A percentile compares a stretch with the other conserved stretches of the same genome.
These are phyloP conservation scores for Candolleomyces eurysporus DNA, from an alignment of 768 basidiomycete genomes.

Conservation along the genomic window DNA sequence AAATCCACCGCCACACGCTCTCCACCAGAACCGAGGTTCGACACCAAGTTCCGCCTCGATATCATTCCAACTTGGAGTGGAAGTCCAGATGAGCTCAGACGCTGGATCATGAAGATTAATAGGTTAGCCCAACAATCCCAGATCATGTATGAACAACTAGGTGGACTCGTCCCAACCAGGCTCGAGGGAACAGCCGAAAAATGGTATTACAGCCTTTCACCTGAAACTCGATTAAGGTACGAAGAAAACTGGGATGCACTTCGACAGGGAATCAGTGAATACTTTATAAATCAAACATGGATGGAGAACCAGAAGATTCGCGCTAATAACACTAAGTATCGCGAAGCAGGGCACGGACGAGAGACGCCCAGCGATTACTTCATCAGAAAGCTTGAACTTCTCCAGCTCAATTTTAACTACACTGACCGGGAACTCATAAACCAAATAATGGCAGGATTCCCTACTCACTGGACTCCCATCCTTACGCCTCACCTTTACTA, in stretches of 20 bases:
- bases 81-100: constrained; percentile 20
- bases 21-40: constrained; percentile 19
- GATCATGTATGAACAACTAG: constrained; percentile 24
- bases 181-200: constrained; percentile 22
- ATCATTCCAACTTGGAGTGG: constrained; percentile 33
- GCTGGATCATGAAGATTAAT: constrained; percentile 22
- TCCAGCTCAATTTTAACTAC: too few species aligned
- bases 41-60: constrained; percentile 27
- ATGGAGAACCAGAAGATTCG: constrained; percentile 27
- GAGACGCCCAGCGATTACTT: too few species aligned
- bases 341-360: too few species aligned
- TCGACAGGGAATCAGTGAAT: constrained; percentile 19
- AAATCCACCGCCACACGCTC: neutral
- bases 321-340: too few species aligned
- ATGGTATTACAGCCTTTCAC: constrained; percentile 28
- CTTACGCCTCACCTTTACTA: too few species aligned
- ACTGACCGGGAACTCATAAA: too few species aligned
- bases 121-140: constrained; percentile 5
- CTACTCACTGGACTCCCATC: too few species aligned
- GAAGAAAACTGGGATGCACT: constrained; percentile 29
- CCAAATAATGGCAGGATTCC: too few species aligned
- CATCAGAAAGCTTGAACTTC: too few species aligned
- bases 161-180: constrained; percentile 26
- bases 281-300: constrained; percentile 32
- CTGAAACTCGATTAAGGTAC: constrained; percentile 8